These are phyloP conservation scores for Fusarium sp. DNA, from an alignment of 2,329 filamentous ascomycete genomes.

Conservation along the genomic window DNA sequence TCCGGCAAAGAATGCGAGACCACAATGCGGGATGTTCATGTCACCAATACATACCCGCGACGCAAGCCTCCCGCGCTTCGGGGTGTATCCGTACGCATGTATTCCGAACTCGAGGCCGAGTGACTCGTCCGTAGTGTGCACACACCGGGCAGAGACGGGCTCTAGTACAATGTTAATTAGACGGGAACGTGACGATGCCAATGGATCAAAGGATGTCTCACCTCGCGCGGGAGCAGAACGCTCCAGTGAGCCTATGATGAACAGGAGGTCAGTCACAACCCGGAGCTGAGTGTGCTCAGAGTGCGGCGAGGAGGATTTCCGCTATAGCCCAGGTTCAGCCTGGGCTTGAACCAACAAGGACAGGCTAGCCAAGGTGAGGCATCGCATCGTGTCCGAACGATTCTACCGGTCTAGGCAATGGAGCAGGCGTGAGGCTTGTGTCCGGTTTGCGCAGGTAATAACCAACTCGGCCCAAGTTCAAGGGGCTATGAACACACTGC, in stretches of 20 bases:
- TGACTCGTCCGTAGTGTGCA: slow-evolving; percentile 21
- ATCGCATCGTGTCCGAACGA: slow-evolving; percentile 19
- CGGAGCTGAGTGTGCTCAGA: not conserved
- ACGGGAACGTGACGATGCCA: slow-evolving; percentile 27
- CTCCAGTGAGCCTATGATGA: slow-evolving; percentile 21
- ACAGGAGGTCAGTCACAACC: slow-evolving; percentile 14
- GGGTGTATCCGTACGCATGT: slow-evolving; percentile 29
- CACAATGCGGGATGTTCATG: slow-evolving; percentile 33
- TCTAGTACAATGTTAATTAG: slow-evolving; percentile 24
- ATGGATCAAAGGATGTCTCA: slow-evolving; percentile 38
- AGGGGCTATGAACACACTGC: slow-evolving; percentile 33
- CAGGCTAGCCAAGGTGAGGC: slow-evolving; percentile 15
- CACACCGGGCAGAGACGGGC: slow-evolving; percentile 39
- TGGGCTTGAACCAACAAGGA: not conserved
- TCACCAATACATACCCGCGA: slow-evolving; percentile 27
- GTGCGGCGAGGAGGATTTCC: slow-evolving; percentile 3
- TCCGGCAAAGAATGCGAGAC: slow-evolving; percentile 22
- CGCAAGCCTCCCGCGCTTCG: slow-evolving; percentile 28
- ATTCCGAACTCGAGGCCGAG: slow-evolving; percentile 15
- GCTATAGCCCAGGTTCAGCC: not conserved
- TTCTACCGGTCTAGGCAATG: slow-evolving; percentile 30
- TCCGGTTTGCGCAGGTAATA: not conserved
- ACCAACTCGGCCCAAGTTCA: not conserved
- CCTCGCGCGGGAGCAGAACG: slow-evolving; percentile 12
- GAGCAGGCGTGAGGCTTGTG: slow-evolving; percentile 11